phyloP scores from a whole-genome alignment of 495 filamentous ascomycete species.

The Aspergillus bridgeri region DNA sequence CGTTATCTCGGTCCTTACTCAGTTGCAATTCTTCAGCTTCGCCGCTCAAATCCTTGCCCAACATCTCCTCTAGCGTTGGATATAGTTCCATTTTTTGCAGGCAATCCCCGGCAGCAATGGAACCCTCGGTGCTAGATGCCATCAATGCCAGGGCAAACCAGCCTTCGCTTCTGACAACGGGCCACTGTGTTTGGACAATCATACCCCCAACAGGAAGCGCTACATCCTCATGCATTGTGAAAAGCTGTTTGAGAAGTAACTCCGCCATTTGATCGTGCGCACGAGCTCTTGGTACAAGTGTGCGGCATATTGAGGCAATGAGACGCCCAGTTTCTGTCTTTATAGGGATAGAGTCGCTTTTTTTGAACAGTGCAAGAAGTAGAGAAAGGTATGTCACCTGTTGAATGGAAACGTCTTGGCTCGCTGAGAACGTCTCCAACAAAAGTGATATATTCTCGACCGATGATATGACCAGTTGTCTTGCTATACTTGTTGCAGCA shows the following conservation, averaged over 20 bases:
- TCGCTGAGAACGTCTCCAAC: constrained; percentile 37
- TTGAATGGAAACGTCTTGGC: constrained; percentile 24
- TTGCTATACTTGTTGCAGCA: constrained; percentile 60
- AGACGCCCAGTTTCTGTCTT: constrained; percentile 72
- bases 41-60: constrained; percentile 36
- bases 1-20: constrained; percentile 60
- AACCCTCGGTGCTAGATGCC: constrained; percentile 50
- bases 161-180: constrained; percentile 65
- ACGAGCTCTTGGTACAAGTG: constrained; percentile 40
- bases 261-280: constrained; percentile 24
- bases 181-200: constrained; percentile 65
- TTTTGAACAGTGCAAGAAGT: constrained; percentile 55
- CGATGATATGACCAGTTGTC: constrained; percentile 62
- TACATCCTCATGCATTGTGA: constrained; percentile 48
- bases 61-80: constrained; percentile 44
- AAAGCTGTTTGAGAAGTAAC: constrained; percentile 45
- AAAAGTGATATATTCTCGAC: constrained; percentile 52
- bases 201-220: constrained; percentile 56
- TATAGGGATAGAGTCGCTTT: constrained; percentile 58
- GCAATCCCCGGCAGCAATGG: constrained; percentile 44
- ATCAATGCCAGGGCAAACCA: constrained; percentile 75
- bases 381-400: constrained; percentile 54
- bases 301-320: constrained; percentile 61
- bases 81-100: constrained; percentile 48
- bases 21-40: constrained; percentile 29